Percentiles rank a stretch among this genome's conserved stretches.
Evolutionary conservation across 192 early-diverging fungal genomes (phyloP).

Genomic region (Martensiomyces pterosporus): DNA sequence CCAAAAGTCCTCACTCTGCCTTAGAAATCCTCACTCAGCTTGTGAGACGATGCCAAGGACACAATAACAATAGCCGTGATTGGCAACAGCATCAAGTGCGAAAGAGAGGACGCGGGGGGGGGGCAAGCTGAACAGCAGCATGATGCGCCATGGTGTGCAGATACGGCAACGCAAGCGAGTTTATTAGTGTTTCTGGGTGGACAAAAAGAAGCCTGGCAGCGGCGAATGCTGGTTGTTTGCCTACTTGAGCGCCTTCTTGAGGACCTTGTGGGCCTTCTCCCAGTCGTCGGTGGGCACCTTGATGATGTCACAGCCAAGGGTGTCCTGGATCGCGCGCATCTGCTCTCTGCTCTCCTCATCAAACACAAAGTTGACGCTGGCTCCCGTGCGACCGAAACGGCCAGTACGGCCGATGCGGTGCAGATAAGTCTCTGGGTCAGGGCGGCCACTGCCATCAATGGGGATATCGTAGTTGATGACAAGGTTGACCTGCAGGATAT

Average conservation of each 20-base stretch:
- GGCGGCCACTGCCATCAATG: constrained; percentile 54
- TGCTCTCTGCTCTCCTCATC: constrained; percentile 66
- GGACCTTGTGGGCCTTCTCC: constrained; percentile 77
- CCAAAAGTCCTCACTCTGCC: too few relatives aligned
- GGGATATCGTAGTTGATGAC: constrained; percentile 98
- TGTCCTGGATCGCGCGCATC: constrained; percentile 78
- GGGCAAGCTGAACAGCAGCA: too few relatives aligned
- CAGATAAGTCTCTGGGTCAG: constrained; percentile 93
- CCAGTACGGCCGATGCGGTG: constrained; percentile 98
- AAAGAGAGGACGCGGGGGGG: too few relatives aligned
- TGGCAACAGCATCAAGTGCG: too few relatives aligned
- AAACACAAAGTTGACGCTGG: constrained; percentile 93
- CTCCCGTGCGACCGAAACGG: constrained; percentile 91
- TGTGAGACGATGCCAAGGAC: too few relatives aligned
- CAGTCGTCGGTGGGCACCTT: constrained; percentile 78
- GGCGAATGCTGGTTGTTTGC: too few relatives aligned
- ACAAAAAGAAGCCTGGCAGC: too few relatives aligned
- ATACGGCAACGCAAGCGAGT: too few relatives aligned
- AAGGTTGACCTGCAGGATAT: constrained; percentile 90
- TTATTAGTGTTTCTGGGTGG: constrained; percentile 1
- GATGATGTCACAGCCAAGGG: constrained; percentile 77
- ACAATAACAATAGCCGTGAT: too few relatives aligned
- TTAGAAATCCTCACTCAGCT: too few relatives aligned
- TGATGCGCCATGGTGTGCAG: too few relatives aligned
- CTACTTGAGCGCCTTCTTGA: constrained; percentile 72